phyloP scores from a whole-genome alignment of 2,329 filamentous ascomycete genomes.

The Colletotrichum euphorbiae region DNA sequence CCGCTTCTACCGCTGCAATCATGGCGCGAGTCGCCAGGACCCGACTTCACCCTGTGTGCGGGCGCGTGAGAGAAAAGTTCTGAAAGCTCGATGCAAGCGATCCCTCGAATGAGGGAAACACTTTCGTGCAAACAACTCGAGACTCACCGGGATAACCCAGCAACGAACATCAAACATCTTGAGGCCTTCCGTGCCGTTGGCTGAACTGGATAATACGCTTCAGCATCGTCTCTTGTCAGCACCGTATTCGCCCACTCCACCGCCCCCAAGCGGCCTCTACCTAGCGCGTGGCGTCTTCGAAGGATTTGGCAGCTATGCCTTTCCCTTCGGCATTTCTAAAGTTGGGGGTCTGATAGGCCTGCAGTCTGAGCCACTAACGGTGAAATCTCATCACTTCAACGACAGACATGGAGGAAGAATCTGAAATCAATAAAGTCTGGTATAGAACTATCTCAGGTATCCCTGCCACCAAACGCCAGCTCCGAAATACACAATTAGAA shows the following conservation, averaged over 20 bases:
- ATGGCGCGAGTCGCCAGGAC: background rate
- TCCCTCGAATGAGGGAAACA: background rate
- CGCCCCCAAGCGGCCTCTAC: background rate
- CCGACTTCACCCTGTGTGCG: background rate
- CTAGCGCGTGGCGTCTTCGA: background rate
- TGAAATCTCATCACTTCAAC: background rate
- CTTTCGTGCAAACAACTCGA: background rate
- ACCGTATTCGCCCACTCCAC: constrained; percentile 4
- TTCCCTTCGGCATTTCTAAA: constrained; percentile 15
- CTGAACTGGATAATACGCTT: background rate
- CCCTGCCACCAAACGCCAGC: constrained; percentile 39
- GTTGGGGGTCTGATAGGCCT: background rate
- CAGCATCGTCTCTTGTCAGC: constrained; percentile 21
- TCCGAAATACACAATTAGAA: constrained; percentile 34
- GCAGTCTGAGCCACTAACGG: too few relatives aligned
- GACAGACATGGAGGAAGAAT: background rate
- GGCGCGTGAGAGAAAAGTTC: background rate
- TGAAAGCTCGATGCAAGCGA: background rate
- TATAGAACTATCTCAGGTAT: constrained; percentile 36
- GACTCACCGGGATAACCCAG: background rate
- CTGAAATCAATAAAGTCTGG: constrained; percentile 24
- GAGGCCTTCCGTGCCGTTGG: background rate
- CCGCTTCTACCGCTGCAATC: background rate
- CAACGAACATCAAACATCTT: background rate
- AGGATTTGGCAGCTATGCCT: constrained; percentile 15